Evolutionary conservation across 192 early-diverging fungal genomes (phyloP), one percentile per base, ranked within the genome.

Genomic region (Coemansia sp.): DNA sequence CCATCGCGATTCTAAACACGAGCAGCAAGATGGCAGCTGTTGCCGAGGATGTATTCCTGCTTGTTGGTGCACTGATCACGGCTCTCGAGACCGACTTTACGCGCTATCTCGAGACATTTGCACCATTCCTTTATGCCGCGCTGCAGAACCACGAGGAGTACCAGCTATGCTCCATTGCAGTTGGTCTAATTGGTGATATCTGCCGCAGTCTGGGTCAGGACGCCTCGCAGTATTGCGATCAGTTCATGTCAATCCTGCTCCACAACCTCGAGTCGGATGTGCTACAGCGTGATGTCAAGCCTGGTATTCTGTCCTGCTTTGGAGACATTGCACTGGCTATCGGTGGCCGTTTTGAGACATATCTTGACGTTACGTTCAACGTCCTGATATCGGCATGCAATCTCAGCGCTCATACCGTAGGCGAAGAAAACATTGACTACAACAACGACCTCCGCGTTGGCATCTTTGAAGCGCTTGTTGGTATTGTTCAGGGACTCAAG

Each of bases 251-350:
- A 17, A 80, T 89, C 17, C 59, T 98, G 53, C 77, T 93, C 52
- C 80, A 86, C 46, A 84, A 88, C 66, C 80, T 98, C 48, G 87
- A 89, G 71, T 82, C 84, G 9, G 86, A 89, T 33, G 82, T 83
- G 18, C 80, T 98, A 43, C 87, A 91, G 66, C 85, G 90, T 33
- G 83, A 83, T 42, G 90, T 98, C 45, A 96, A 96, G 81, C 94
- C 97, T 4, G 81, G 89, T 14, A 95, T 95, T 62, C 82, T 99
- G 19, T 94, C 95, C 1, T 89, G 88, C 74, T 95, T 99, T 82
- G 96, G 96, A 40, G 96, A 99, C 77, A 89, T 99, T 73, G 95
- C 95, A n/a, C 69, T 97, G 41, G 95, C 96, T 2, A 91, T 98
- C 62, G 90, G 93, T 21, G 88, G 84, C 4, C 69, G 81, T 56